Conservation (phyloP, 495 filamentous ascomycete genomes). For the Xanthoparmelia taractica region DNA sequence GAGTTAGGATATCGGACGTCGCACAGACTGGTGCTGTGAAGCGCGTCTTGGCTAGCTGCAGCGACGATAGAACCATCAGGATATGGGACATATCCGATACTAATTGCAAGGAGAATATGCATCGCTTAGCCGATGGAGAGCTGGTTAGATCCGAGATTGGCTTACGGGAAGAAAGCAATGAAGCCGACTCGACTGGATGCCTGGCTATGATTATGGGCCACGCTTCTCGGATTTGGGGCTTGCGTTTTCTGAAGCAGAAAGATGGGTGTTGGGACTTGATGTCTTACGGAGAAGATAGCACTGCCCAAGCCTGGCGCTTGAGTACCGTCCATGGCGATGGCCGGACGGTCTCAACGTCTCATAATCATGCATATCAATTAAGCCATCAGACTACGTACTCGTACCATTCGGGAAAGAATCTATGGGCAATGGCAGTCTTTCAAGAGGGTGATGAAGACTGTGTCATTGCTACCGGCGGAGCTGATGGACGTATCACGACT, state of each 20-base stretch:
- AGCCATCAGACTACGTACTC: constrained; percentile 35
- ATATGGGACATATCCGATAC: constrained; percentile 71
- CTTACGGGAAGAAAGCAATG: not conserved
- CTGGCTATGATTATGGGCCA: constrained; percentile 75
- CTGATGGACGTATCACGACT: constrained; percentile 58
- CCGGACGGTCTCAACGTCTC: not conserved
- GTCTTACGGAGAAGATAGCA: constrained; percentile 75
- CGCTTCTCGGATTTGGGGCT: constrained; percentile 79
- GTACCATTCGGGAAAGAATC: constrained; percentile 77
- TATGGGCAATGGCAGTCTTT: constrained; percentile 68
- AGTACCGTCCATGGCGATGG: constrained; percentile 26
- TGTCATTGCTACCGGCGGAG: constrained; percentile 71
- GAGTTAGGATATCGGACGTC: constrained; percentile 63
- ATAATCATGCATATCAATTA: not conserved
- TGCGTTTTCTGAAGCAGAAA: constrained; percentile 50
- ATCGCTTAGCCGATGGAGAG: not conserved
- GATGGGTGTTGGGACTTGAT: constrained; percentile 41
- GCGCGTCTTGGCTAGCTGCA: constrained; percentile 78
- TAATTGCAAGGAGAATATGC: constrained; percentile 11
- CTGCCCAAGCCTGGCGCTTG: constrained; percentile 62
- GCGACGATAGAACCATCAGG: constrained; percentile 85
- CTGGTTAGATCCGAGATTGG: not conserved
- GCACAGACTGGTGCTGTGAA: constrained; percentile 31
- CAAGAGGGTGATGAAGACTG: constrained; percentile 24
- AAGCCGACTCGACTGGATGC: constrained; percentile 19